These are phyloP conservation scores for Solidago caesia DNA, from an alignment of 129 eudicot genomes.

Conservation along the genomic window DNA sequence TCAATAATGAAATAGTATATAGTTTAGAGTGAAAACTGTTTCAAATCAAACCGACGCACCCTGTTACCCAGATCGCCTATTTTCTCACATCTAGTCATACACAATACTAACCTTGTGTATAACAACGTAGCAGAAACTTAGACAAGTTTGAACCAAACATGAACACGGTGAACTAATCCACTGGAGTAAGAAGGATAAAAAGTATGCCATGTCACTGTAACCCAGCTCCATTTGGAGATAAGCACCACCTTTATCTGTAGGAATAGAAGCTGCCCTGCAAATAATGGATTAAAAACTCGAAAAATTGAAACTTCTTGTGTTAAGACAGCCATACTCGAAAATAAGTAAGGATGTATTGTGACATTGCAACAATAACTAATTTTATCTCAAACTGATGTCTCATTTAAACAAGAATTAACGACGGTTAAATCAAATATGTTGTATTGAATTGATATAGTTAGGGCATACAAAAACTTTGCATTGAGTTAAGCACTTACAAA, in stretches of 20 bases:
- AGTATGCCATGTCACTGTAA: conserved; percentile 55
- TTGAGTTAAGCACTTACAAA: background rate
- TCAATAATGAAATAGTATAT: background rate
- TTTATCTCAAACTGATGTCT: background rate
- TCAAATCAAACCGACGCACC: background rate
- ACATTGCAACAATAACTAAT: conserved; percentile 6
- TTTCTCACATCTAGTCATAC: background rate
- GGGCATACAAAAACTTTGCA: too few relatives aligned
- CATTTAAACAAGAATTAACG: background rate
- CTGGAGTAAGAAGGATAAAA: conserved; percentile 47
- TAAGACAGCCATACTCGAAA: background rate
- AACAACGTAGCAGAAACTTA: conserved; percentile 53
- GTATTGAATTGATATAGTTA: background rate
- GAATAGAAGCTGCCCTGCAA: conserved; percentile 71
- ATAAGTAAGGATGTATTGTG: background rate
- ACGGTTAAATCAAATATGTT: background rate
- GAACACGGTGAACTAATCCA: conserved; percentile 68
- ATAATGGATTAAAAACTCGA: conserved; percentile 18
- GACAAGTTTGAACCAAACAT: conserved; percentile 45
- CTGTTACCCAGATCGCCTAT: background rate
- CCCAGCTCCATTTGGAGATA: conserved; percentile 66
- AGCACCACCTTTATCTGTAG: conserved; percentile 51
- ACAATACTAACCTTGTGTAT: conserved; percentile 56
- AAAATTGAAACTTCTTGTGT: background rate
- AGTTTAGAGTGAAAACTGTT: background rate